phyloP scores from a whole-genome alignment of 2,329 filamentous ascomycete genomes.

The Zymoseptoria tritici region DNA sequence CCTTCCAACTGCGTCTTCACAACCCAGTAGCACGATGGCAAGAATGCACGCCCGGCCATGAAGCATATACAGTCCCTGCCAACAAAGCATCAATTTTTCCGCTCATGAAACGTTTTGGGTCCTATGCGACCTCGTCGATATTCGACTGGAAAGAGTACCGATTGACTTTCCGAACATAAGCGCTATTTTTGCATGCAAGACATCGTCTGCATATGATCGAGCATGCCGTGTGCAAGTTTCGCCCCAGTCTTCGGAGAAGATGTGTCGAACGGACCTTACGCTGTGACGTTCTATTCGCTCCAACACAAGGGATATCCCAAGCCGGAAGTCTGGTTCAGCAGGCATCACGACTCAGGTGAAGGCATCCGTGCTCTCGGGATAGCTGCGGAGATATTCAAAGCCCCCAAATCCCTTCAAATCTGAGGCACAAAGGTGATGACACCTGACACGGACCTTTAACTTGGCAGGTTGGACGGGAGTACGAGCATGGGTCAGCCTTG shows the following conservation, averaged over 20 bases:
- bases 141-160: too few relatives aligned
- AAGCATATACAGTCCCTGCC: too few relatives aligned
- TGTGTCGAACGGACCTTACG: constrained; percentile 2
- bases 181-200: too few relatives aligned
- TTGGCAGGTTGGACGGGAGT: not conserved
- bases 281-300: not conserved
- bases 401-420: not conserved
- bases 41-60: too few relatives aligned
- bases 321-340: not conserved
- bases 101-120: too few relatives aligned
- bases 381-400: not conserved
- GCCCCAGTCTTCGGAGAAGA: not conserved
- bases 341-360: not conserved
- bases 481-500: not conserved
- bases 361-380: not conserved
- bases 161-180: too few relatives aligned
- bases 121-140: too few relatives aligned
- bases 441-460: not conserved
- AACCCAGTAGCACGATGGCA: too few relatives aligned
- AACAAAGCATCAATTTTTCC: too few relatives aligned
- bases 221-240: too few relatives aligned
- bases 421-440: not conserved
- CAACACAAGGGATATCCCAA: not conserved
- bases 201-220: too few relatives aligned
- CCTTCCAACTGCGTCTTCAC: too few relatives aligned